Percentiles rank a stretch among this genome's conserved stretches.
Conservation (phyloP, 2,329 filamentous ascomycete species). For the Plectosphaerella plurivora region DNA sequence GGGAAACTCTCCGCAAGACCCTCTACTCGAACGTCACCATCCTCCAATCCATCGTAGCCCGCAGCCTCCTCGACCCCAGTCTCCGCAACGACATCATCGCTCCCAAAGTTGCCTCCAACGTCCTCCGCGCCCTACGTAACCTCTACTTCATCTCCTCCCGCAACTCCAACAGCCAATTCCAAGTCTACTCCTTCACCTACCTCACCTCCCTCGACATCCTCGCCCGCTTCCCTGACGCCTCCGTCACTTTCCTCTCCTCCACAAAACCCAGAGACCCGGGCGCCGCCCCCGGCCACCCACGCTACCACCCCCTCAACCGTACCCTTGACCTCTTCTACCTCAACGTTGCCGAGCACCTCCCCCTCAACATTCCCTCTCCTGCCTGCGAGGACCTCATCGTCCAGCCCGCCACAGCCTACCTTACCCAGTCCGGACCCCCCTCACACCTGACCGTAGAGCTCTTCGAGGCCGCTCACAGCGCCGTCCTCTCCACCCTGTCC, state of each 20-base stretch:
- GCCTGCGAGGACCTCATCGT: slow-evolving; percentile 71
- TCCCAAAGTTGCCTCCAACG: slow-evolving; percentile 63
- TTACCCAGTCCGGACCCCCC: slow-evolving; percentile 43
- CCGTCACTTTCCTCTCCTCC: slow-evolving; percentile 61
- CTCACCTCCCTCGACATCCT: slow-evolving; percentile 79
- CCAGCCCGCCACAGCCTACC: slow-evolving; percentile 69
- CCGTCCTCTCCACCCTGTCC: slow-evolving; percentile 74
- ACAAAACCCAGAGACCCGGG: slow-evolving; percentile 47
- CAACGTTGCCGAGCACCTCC: slow-evolving; percentile 80
- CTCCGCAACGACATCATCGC: slow-evolving; percentile 44
- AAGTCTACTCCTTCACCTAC: slow-evolving; percentile 81
- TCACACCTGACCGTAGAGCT: slow-evolving; percentile 49
- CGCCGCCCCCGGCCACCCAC: slow-evolving; percentile 55
- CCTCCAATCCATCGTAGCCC: slow-evolving; percentile 68
- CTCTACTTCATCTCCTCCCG: slow-evolving; percentile 78
- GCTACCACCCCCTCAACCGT: slow-evolving; percentile 43
- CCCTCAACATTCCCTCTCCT: slow-evolving; percentile 60
- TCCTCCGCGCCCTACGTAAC: slow-evolving; percentile 69
- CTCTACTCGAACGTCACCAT: slow-evolving; percentile 73
- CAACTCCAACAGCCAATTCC: slow-evolving; percentile 68
- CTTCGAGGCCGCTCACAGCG: slow-evolving; percentile 86
- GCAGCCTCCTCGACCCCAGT: slow-evolving; percentile 48
- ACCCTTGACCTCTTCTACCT: slow-evolving; percentile 85
- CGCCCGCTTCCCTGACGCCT: slow-evolving; percentile 61
- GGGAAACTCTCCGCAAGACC: slow-evolving; percentile 69